These are phyloP conservation scores for Pseudonitzschia pungens DNA, from an alignment of 108 stramenopile species.

Conservation along the genomic window DNA sequence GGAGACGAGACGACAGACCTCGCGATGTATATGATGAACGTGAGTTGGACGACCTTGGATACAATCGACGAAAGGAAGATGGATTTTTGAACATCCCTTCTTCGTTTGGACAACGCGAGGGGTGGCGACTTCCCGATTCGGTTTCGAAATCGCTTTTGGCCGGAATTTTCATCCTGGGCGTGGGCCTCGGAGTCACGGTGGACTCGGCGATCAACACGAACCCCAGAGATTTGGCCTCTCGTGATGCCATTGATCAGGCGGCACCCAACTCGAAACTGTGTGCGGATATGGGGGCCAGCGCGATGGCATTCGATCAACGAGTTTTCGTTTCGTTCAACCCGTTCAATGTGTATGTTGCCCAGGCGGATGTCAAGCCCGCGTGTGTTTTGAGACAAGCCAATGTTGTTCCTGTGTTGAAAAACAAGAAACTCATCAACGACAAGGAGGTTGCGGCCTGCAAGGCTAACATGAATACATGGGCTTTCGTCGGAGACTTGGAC, in stretches of 20 bases:
- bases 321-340: constrained; percentile 97
- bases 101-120: constrained; percentile 62
- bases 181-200: constrained; percentile 91
- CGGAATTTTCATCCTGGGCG: constrained; percentile 88
- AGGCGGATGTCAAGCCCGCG: constrained; percentile 95
- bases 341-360: constrained; percentile 93
- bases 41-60: constrained; percentile 44
- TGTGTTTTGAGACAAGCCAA: constrained; percentile 89
- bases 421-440: constrained; percentile 78
- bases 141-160: constrained; percentile 84
- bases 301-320: constrained; percentile 94
- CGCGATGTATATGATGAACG: not conserved
- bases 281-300: constrained; percentile 83
- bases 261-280: constrained; percentile 92
- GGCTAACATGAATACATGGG: constrained; percentile 94
- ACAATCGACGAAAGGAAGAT: constrained; percentile 30
- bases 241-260: constrained; percentile 93
- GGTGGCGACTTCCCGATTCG: constrained; percentile 69
- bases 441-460: constrained; percentile 88
- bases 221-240: constrained; percentile 85
- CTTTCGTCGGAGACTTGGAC: constrained; percentile 91
- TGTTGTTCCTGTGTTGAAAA: constrained; percentile 81
- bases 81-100: constrained; percentile 54
- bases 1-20: constrained; percentile 14
- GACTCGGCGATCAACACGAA: constrained; percentile 94